Percentiles rank a stretch among this genome's conserved stretches.
phyloP scores from a whole-genome alignment of 495 filamentous ascomycete species.

The Penicillium goetzii region DNA sequence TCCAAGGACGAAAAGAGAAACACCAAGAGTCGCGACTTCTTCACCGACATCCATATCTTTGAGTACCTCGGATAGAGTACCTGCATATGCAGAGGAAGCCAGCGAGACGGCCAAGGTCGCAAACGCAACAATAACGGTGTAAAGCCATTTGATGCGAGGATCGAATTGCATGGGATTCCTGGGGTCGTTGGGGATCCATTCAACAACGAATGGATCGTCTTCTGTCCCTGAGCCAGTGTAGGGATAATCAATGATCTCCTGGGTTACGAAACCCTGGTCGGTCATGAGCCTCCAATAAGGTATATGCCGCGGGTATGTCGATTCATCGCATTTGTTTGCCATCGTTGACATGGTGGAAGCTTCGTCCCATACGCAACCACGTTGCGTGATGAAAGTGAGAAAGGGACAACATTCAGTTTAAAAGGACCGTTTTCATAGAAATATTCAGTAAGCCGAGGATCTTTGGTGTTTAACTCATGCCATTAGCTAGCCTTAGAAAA shows the following conservation, averaged over 20 bases:
- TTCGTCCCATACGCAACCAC: neutral
- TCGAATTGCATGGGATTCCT: constrained; percentile 64
- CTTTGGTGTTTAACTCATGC: neutral
- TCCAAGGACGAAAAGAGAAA: constrained; percentile 56
- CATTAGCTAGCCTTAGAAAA: neutral
- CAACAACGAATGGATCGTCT: constrained; percentile 68
- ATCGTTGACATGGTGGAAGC: neutral
- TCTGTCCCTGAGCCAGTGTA: constrained; percentile 67
- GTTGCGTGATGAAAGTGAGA: neutral
- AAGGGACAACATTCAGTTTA: neutral
- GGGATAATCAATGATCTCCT: constrained; percentile 50
- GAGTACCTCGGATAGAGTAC: constrained; percentile 57
- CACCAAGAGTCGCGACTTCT: constrained; percentile 56
- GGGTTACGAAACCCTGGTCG: constrained; percentile 34
- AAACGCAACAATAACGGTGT: constrained; percentile 62
- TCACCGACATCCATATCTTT: constrained; percentile 47
- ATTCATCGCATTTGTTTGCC: constrained; percentile 13
- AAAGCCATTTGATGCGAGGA: constrained; percentile 60
- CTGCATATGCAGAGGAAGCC: constrained; percentile 69
- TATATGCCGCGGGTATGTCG: constrained; percentile 20
- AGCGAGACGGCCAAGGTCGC: constrained; percentile 73
- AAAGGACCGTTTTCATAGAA: neutral
- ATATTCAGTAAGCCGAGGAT: neutral
- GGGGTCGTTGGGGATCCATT: constrained; percentile 65
- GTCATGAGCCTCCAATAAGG: constrained; percentile 35